Evolutionary conservation across 371 early-diverging fungal genomes (phyloP).

Genomic region (Batkoa obscura): DNA sequence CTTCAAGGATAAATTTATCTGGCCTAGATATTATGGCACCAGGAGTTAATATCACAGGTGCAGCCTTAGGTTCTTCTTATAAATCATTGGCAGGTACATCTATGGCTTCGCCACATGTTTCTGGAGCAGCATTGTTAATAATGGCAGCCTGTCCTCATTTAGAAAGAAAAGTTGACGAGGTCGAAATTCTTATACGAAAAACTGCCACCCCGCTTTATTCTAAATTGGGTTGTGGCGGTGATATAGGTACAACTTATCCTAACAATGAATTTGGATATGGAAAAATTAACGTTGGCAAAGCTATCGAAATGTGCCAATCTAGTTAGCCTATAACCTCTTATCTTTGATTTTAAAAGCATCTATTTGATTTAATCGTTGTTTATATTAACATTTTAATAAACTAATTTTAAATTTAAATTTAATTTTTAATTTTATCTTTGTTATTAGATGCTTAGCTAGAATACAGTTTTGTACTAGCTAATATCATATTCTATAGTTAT

Average conservation of each 20-base stretch:
- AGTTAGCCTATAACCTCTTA: too few relatives aligned
- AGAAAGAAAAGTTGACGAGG: neutral
- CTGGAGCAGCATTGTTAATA: slow-evolving; percentile 33
- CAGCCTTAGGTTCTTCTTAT: slow-evolving; percentile 8
- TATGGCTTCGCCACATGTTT: slow-evolving; percentile 67
- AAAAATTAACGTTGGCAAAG: neutral
- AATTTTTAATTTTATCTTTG: too few relatives aligned
- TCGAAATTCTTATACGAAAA: neutral
- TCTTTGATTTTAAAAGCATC: too few relatives aligned
- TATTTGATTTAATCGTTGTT: too few relatives aligned
- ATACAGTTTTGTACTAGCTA: too few relatives aligned
- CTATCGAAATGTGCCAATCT: too few relatives aligned
- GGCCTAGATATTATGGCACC: slow-evolving; percentile 11
- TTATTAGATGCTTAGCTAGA: too few relatives aligned
- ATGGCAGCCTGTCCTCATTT: slow-evolving; percentile 6
- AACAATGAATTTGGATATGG: slow-evolving; percentile 7
- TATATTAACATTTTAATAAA: too few relatives aligned
- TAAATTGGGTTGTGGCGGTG: neutral
- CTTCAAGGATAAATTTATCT: neutral
- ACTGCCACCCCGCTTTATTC: neutral
- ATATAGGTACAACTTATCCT: neutral
- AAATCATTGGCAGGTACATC: slow-evolving; percentile 16
- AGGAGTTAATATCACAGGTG: slow-evolving; percentile 19
- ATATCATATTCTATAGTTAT: too few relatives aligned
- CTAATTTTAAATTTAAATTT: too few relatives aligned